Evolutionary conservation across 1,284 basidiomycete species (phyloP), one percentile per base, ranked within the genome.

Genomic region (Ceratobasidium sp.): DNA sequence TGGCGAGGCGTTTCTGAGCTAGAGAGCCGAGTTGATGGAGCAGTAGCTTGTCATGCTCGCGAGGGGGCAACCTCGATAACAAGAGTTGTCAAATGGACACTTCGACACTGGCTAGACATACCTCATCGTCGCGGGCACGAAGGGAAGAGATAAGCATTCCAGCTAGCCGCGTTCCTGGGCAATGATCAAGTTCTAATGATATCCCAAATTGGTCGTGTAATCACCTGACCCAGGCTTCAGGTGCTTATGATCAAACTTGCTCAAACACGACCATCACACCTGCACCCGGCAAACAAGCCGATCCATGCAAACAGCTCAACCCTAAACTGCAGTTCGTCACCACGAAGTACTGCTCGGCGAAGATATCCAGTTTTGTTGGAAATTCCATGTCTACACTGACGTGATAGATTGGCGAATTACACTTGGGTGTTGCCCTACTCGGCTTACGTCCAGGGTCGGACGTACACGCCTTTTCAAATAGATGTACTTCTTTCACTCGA

Each of bases 1-100:
- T 87, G 4, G 97, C 96, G 9, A 99, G 89, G 28, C 97, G 91
- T 77, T 94, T 92, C 82, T 99, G 97, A 1, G 97, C 96, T 8
- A 99, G 87, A 73, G 87, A 88, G 21, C 96, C 96, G 30, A 92
- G 87, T 86, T 93, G 78, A 48, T 80, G 75, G 53, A 84, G 76
- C 41, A 84, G 74, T 72, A 83, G 80, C 74, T 84, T 84, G 78
- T 84, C 82, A 39, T 74, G 74, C 74, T 78, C 79, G 34, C 78
- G 69, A 9, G 77, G 76, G 1, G 78, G 48, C 45, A 76, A 10
- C 48, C 59, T 61, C n/a, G 4, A 36, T 1, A 45, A 5, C 10
- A 59, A 39, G 60, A n/a, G 23, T 43, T 16, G 62, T 62, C 41
- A 45, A 39, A 36, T 41, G n/a, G 21, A 14, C 6, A 16, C 30